Percentiles rank a stretch among this genome's conserved stretches.
Conservation (phyloP, 1,284 basidiomycete species). For the Mycosarcoma mackinlayi region DNA sequence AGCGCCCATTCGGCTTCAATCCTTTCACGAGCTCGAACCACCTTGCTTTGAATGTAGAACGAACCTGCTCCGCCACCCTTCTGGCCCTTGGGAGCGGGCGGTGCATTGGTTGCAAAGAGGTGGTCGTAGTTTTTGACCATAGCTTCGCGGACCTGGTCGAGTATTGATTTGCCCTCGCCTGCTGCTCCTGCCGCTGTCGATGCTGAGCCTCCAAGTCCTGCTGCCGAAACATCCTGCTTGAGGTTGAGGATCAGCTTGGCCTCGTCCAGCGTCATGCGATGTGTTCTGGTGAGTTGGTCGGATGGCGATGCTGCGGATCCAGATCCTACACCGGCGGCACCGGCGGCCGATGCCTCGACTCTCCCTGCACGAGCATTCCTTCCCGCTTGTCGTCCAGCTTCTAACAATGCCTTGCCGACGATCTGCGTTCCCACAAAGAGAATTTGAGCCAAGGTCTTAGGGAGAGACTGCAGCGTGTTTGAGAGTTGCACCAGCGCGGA, state of each 20-base stretch:
- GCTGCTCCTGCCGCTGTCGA: slow-evolving; percentile 11
- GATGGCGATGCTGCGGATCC: slow-evolving; percentile 61
- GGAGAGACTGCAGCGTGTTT: slow-evolving; percentile 60
- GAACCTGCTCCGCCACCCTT: slow-evolving; percentile 64
- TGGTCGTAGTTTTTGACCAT: slow-evolving; percentile 81
- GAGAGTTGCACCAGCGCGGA: too few species aligned
- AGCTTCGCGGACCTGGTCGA: slow-evolving; percentile 50
- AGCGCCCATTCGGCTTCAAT: slow-evolving; percentile 81
- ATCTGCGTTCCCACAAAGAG: slow-evolving; percentile 82
- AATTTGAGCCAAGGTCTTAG: slow-evolving; percentile 80
- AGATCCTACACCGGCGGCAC: slow-evolving; percentile 73
- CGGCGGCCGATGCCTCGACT: slow-evolving; percentile 77
- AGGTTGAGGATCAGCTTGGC: slow-evolving; percentile 92
- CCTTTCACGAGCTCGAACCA: slow-evolving; percentile 90
- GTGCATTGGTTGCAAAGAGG: slow-evolving; percentile 86
- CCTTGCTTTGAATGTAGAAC: slow-evolving; percentile 91
- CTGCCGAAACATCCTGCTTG: slow-evolving; percentile 73
- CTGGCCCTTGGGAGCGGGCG: slow-evolving; percentile 67
- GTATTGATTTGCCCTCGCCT: slow-evolving; percentile 41
- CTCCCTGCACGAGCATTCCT: slow-evolving; percentile 86
- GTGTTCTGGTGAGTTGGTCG: slow-evolving; percentile 73
- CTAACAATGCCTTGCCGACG: slow-evolving; percentile 88
- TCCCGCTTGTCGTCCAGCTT: slow-evolving; percentile 90
- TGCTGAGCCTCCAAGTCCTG: slow-evolving; percentile 21
- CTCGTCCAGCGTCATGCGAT: slow-evolving; percentile 95